Percentiles rank a stretch among this genome's conserved stretches.
phyloP scores from a whole-genome alignment of 192 early-diverging fungal genomes.

The Dispira simplex region DNA sequence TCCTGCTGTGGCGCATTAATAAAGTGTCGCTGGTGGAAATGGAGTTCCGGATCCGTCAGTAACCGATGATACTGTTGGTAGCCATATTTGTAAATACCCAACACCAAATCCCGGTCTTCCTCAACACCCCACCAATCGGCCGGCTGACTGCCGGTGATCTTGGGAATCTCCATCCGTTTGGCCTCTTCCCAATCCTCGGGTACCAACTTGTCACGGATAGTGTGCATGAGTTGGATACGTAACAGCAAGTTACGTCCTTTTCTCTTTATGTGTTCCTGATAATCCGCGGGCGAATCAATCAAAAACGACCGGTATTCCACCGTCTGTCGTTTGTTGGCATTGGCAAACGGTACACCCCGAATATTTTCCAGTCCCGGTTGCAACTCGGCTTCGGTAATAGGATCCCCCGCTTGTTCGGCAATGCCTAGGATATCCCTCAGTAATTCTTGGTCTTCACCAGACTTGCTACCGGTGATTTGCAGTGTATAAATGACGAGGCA shows the following conservation, averaged over 20 bases:
- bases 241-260: constrained; percentile 55
- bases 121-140: constrained; percentile 54
- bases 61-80: constrained; percentile 33
- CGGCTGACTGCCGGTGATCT: constrained; percentile 42
- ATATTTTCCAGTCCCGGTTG: not conserved
- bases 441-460: constrained; percentile 40
- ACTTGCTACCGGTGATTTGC: constrained; percentile 26
- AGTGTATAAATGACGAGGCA: constrained; percentile 33
- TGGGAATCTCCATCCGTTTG: constrained; percentile 45
- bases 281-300: constrained; percentile 52
- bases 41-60: constrained; percentile 1
- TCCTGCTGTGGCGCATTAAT: constrained; percentile 1
- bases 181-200: constrained; percentile 43
- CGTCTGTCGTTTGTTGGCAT: constrained; percentile 46
- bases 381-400: constrained; percentile 28
- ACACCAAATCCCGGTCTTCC: constrained; percentile 63
- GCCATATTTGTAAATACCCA: constrained; percentile 67
- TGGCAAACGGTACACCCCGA: constrained; percentile 32
- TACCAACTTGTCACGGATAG: constrained; percentile 50
- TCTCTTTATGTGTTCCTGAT: constrained; percentile 52
- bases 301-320: constrained; percentile 56
- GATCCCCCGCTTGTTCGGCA: constrained; percentile 22
- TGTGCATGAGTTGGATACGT: constrained; percentile 59
- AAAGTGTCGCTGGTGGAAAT: constrained; percentile 3
- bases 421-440: constrained; percentile 39